Base-by-base conservation (phyloP, 2,329 filamentous ascomycete species). In the Ceratocystis lukuohia region DNA sequence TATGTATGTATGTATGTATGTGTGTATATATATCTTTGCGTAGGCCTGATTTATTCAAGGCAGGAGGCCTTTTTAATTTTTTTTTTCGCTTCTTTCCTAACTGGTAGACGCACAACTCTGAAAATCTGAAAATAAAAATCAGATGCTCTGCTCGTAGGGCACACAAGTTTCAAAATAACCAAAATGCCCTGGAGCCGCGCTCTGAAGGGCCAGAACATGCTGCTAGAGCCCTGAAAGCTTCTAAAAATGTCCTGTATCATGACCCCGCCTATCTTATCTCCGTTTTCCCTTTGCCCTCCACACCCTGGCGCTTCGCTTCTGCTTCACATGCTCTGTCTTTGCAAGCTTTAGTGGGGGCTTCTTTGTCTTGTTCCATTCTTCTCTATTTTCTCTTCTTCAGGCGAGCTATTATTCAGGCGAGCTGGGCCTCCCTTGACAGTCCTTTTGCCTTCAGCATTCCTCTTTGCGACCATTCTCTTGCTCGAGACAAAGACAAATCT, bases 21-120 rank as follows among this genome's bases (percentile, higher is more conserved):
- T 37, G 33, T 10, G 3, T 12, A 37, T 28, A 28, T 7, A 41
- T 41, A 12, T 41, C 1, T 41, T 41, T 41, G 37, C 3, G 37
- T 15, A 41, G 37, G 37, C 3, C 37, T 41, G 37, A 12, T 15
- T 4, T 41, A 4, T 41, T 15, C 37, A 41, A 15, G 37, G 37
- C 37, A 41, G 37, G 37, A 41, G 10, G 10, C 37, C 12, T 15
- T 41, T 41, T 41, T 33, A 0, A 1, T 1, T n/a, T 22, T 22
- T n/a, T 20, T 59, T 59, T 37, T 59, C 56, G 20, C 56, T 59
- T 59, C 56, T 59, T 59, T 59, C 56, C 56, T 37, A n/a, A 10
- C 15, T 7, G n/a, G 7, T 33, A 30, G 8, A 30, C 56, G 56
- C 56, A 59, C 56, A 59, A 59, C 30, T n/a, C 17, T 30, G 56